Evolutionary conservation across 345 rosid genomes (phyloP).

Genomic region (Euclidium syriacum): DNA sequence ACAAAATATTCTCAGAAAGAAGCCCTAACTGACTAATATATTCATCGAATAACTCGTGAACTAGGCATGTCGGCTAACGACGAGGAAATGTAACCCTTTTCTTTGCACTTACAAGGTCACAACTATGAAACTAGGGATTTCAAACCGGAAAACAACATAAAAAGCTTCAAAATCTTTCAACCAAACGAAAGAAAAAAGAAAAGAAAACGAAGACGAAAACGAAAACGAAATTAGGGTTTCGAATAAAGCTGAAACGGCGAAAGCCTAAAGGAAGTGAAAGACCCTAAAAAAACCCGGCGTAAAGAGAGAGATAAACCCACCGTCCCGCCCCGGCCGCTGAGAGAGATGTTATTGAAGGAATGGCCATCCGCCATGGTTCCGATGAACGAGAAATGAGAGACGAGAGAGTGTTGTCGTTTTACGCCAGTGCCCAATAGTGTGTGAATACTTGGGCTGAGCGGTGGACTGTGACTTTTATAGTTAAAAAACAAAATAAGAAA

Average conservation of each 20-base stretch:
- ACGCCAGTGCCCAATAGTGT: no score
- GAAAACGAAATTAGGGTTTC: conserved; percentile 15
- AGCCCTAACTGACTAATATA: conserved; percentile 4
- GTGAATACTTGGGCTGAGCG: neutral
- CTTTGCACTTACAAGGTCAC: neutral
- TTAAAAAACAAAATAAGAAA: neutral
- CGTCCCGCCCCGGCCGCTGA: conserved; percentile 85
- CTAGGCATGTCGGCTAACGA: neutral
- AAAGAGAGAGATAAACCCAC: conserved; percentile 25
- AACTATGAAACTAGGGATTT: neutral
- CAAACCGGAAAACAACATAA: neutral
- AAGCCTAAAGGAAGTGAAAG: neutral
- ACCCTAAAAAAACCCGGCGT: neutral
- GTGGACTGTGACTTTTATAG: neutral
- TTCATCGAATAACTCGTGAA: neutral
- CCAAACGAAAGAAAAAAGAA: neutral
- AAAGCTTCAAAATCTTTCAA: neutral
- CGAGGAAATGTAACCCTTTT: neutral
- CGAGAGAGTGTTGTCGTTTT: no score
- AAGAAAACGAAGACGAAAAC: neutral
- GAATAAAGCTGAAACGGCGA: neutral
- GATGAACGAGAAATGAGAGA: neutral
- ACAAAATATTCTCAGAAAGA: neutral
- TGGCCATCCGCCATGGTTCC: conserved; percentile 69
- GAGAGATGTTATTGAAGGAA: conserved; percentile 70